phyloP scores from a whole-genome alignment of 345 rosid species.

The Syzygium oleosum region DNA sequence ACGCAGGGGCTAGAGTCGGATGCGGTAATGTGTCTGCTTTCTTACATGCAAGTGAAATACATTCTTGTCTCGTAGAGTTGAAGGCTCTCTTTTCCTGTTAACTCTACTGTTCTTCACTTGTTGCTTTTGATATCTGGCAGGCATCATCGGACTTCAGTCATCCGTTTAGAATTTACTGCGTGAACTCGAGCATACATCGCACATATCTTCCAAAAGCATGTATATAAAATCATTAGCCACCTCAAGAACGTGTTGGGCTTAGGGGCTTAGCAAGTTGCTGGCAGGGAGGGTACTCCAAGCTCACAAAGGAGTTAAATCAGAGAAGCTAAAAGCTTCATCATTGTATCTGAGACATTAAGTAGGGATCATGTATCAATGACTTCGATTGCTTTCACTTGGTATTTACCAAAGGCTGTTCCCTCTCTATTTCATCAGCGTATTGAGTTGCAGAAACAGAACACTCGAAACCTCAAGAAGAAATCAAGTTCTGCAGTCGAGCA shows the following conservation, averaged over 20 bases:
- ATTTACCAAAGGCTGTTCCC: not conserved
- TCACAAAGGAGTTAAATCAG: not conserved
- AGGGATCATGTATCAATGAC: not conserved
- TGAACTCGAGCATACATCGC: not conserved
- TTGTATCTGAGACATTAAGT: not conserved
- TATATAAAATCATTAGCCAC: not conserved
- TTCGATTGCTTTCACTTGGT: not conserved
- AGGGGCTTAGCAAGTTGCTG: not conserved
- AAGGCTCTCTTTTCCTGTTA: not conserved
- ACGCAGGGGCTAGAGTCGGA: constrained; percentile 89
- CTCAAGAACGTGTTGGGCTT: not conserved
- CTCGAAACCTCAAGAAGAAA: not conserved
- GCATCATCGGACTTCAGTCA: constrained; percentile 80
- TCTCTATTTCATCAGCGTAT: not conserved
- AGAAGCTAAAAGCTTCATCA: not conserved
- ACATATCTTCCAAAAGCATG: not conserved
- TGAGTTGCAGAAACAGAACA: not conserved
- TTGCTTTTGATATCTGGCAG: constrained; percentile 22
- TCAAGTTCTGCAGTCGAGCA: not conserved
- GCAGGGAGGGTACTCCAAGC: not conserved
- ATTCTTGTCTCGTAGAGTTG: not conserved
- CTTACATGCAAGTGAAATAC: not conserved
- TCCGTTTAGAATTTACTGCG: constrained; percentile 23
- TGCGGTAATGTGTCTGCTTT: constrained; percentile 44
- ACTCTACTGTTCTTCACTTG: not conserved